Conservation (phyloP, 192 early-diverging fungal species). For the Polychytrium aggregatum region DNA sequence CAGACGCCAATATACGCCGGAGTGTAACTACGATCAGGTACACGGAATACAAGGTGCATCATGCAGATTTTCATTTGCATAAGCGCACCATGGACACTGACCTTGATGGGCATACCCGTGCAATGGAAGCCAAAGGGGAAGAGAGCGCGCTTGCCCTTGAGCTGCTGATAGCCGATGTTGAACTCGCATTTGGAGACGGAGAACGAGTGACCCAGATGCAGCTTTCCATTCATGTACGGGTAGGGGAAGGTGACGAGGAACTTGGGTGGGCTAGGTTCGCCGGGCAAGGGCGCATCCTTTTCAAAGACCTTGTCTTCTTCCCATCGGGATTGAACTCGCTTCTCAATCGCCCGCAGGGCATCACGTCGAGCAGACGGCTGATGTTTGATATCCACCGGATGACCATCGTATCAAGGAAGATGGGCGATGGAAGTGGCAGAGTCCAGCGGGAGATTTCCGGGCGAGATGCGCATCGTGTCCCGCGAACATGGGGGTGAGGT, state of each 20-base stretch:
- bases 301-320: constrained; percentile 68
- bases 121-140: constrained; percentile 97
- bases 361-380: constrained; percentile 11
- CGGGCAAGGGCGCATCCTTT: constrained; percentile 64
- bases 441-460: too few relatives aligned
- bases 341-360: constrained; percentile 42
- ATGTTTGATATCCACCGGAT: too few relatives aligned
- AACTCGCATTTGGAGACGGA: constrained; percentile 94
- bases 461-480: too few relatives aligned
- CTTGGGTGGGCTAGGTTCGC: constrained; percentile 66
- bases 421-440: too few relatives aligned
- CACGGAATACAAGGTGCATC: too few relatives aligned
- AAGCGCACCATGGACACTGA: too few relatives aligned
- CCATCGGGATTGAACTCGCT: constrained; percentile 82
- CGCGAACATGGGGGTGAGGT: too few relatives aligned
- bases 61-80: too few relatives aligned
- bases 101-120: constrained; percentile 99
- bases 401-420: too few relatives aligned
- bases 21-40: too few relatives aligned
- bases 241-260: constrained; percentile 92
- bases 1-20: too few relatives aligned
- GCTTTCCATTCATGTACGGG: constrained; percentile 75
- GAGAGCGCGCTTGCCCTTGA: constrained; percentile 83
- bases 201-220: constrained; percentile 97
- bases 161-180: constrained; percentile 82